Percentiles rank a stretch among this genome's conserved stretches.
These are phyloP conservation scores for Nidula niveotomentosa DNA, from an alignment of 1,284 basidiomycete genomes.

Conservation along the genomic window DNA sequence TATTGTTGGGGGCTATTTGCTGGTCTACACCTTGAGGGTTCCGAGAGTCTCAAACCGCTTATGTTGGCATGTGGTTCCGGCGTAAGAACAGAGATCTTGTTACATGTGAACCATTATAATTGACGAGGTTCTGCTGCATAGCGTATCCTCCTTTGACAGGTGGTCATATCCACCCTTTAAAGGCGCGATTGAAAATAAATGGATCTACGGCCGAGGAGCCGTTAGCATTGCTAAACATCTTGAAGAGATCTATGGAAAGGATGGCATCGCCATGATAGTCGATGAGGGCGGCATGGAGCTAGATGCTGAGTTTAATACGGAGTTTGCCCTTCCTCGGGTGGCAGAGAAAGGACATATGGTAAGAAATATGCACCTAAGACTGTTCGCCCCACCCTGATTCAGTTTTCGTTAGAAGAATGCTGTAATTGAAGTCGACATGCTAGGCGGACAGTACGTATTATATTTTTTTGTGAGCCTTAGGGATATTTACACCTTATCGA, in stretches of 20 bases:
- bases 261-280: slow-evolving; percentile 54
- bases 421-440: slow-evolving; percentile 42
- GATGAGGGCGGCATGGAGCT: slow-evolving; percentile 38
- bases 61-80: slow-evolving; percentile 50
- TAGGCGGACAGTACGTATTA: slow-evolving; percentile 47
- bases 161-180: slow-evolving; percentile 60
- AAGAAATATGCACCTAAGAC: neutral
- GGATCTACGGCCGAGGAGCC: slow-evolving; percentile 46
- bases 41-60: slow-evolving; percentile 60
- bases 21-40: slow-evolving; percentile 65
- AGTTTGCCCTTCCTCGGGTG: slow-evolving; percentile 46
- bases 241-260: slow-evolving; percentile 42
- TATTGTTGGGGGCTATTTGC: slow-evolving; percentile 63
- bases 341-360: slow-evolving; percentile 57
- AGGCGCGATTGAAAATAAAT: slow-evolving; percentile 46
- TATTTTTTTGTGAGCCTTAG: slow-evolving; percentile 1
- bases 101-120: neutral
- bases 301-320: slow-evolving; percentile 27
- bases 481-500: neutral
- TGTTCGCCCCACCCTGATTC: neutral
- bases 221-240: slow-evolving; percentile 32
- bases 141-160: slow-evolving; percentile 41
- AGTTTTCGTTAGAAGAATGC: slow-evolving; percentile 26
- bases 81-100: slow-evolving; percentile 10
- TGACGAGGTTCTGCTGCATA: slow-evolving; percentile 47